Evolutionary conservation across 2,329 filamentous ascomycete genomes (phyloP), one percentile per base, ranked within the genome.

Genomic region (Rhexocercosporidium sp.): DNA sequence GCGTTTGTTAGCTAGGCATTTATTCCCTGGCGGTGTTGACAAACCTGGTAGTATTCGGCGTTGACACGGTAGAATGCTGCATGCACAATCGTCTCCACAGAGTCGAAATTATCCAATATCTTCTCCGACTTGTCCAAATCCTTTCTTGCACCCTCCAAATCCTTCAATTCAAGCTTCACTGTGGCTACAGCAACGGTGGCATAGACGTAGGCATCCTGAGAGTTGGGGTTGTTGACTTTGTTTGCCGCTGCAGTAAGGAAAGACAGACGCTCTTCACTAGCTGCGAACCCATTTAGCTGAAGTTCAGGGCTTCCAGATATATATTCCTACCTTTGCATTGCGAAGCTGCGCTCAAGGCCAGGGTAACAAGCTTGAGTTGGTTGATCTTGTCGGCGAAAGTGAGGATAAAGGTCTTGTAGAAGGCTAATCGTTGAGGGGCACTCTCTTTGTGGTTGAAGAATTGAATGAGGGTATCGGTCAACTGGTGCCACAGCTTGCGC

Each of bases 331-430:
- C 89, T 83, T 87, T 86, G 81, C 92, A 97, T 83, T 97, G 90
- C 76, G 90, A 89, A 62, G 94, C 93, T 54, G 96, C 92, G 81
- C 92, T 92, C 78, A 98, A 83, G 18, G 94, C 96, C 73, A 99
- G 84, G 72, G 92, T 91, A 73, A 99, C 96, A 73, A 98, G 90
- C 86, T 97, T 97, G 71, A 99, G 86, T 84, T 98, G 95, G 83
- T 98, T 99, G 85, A 99, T 97, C 86, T 96, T 97, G 79, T 97
- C 94, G 72, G 94, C 93, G 78, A 99, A 99, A 81, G 92, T 96
- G 79, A 95, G 88, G 80, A 99, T 92, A 84, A 99, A 99, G 75
- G 89, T 90, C 82, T 96, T 93, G 86, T 96, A 99, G 81, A 99
- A 91, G 68, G 90, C 85, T 82, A 99, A 87, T 77, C 95, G 91